Percentiles rank a stretch among this genome's conserved stretches.
These are phyloP conservation scores for Cylindrotheca closterium DNA, from an alignment of 108 stramenopile genomes.

Conservation along the genomic window DNA sequence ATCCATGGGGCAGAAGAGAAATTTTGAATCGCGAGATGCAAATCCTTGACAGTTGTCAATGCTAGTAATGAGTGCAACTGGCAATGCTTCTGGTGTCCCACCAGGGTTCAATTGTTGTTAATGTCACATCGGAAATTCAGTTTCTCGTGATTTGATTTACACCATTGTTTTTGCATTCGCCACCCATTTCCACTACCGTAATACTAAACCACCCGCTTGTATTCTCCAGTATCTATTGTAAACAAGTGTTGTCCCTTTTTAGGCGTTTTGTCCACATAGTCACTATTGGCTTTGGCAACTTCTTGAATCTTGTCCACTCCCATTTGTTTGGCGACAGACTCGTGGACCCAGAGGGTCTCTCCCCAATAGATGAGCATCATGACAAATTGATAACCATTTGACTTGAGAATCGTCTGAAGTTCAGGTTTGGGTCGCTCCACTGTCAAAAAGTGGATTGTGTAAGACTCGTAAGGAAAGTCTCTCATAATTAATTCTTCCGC, in stretches of 20 bases:
- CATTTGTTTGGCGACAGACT: background rate
- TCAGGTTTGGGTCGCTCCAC: constrained; percentile 41
- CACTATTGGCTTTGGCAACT: background rate
- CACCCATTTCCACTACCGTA: too few relatives aligned
- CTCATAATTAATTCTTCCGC: constrained; percentile 55
- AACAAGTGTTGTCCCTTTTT: background rate
- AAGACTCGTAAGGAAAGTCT: constrained; percentile 48
- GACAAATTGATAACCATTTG: constrained; percentile 16
- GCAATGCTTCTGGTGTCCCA: too few relatives aligned
- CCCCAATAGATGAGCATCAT: constrained; percentile 13
- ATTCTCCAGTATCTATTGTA: background rate
- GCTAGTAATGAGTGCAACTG: too few relatives aligned
- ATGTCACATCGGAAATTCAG: too few relatives aligned
- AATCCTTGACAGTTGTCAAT: too few relatives aligned
- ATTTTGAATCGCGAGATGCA: too few relatives aligned
- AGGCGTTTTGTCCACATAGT: background rate
- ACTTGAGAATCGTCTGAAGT: constrained; percentile 4
- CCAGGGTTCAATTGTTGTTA: too few relatives aligned
- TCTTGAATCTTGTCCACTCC: background rate
- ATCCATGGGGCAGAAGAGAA: too few relatives aligned
- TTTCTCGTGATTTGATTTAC: too few relatives aligned
- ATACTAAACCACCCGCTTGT: too few relatives aligned
- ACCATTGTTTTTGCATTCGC: too few relatives aligned
- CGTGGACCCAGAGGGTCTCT: constrained; percentile 28
- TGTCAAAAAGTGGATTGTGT: constrained; percentile 45